phyloP scores from a whole-genome alignment of 495 filamentous ascomycete species.

The Trichocladium uniseriatum region DNA sequence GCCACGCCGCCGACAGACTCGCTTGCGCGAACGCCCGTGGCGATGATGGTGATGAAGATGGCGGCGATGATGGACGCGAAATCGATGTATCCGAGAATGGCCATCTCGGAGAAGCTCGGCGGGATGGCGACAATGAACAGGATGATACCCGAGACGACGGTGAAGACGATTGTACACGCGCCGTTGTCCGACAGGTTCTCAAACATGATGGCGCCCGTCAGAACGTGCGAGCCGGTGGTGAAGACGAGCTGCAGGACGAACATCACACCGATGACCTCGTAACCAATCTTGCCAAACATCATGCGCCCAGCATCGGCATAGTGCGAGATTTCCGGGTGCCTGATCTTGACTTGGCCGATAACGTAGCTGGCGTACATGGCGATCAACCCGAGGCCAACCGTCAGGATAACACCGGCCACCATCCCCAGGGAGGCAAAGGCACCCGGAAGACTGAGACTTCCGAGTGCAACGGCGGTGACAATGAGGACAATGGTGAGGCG shows the following conservation, averaged over 20 bases:
- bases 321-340: slow-evolving; percentile 60
- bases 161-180: slow-evolving; percentile 59
- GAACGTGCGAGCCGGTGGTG: slow-evolving; percentile 65
- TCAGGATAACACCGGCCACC: slow-evolving; percentile 47
- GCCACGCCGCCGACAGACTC: slow-evolving; percentile 26
- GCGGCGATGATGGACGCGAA: slow-evolving; percentile 56
- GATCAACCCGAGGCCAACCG: slow-evolving; percentile 51
- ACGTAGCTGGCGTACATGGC: slow-evolving; percentile 72
- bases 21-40: slow-evolving; percentile 45
- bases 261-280: slow-evolving; percentile 53
- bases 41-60: slow-evolving; percentile 61
- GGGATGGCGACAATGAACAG: slow-evolving; percentile 55
- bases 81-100: slow-evolving; percentile 51
- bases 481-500: slow-evolving; percentile 52
- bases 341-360: slow-evolving; percentile 67
- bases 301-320: slow-evolving; percentile 65
- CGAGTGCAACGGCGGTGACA: slow-evolving; percentile 66
- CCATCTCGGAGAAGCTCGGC: slow-evolving; percentile 42
- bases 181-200: slow-evolving; percentile 55
- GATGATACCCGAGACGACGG: slow-evolving; percentile 53
- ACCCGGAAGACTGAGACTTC: slow-evolving; percentile 54
- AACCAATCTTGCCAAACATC: slow-evolving; percentile 53
- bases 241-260: slow-evolving; percentile 64
- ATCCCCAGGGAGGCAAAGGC: slow-evolving; percentile 59
- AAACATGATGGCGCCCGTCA: slow-evolving; percentile 65